Evolutionary conservation across 495 filamentous ascomycete genomes (phyloP), one percentile per base, ranked within the genome.

Genomic region (Xeromyces bisporus): DNA sequence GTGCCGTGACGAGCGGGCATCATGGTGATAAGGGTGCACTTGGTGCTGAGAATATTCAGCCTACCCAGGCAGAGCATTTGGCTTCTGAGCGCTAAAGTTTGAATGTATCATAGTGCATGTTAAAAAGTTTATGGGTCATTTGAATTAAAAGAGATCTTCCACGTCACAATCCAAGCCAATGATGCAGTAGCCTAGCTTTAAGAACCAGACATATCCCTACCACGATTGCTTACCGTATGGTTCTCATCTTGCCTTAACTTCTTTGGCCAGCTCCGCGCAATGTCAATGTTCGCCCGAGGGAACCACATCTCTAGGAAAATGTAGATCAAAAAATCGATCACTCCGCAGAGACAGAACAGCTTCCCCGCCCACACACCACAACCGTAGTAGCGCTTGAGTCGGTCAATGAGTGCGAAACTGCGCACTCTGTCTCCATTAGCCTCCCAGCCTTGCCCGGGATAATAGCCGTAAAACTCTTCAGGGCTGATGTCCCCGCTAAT

Each of bases 291-390:
- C 15, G 75, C 72, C 30, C 86, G 64, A 0, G 89, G 91, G 34
- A 75, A 86, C 58, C 72, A 78, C 55, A 91, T 69, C 51, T 96
- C 91, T 26, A 94, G 57, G 32, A 87, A 71, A 17, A 91, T 62
- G 38, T 79, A 92, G 29, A 97, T 61, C 37, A 97, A 48, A 42
- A 87, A 94, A 47, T 97, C 89, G 27, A 97, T 77, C 37, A 94
- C 74, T 10, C 87, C 86, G 37, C 85, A 94, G 2, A 97, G 55
- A 42, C 86, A 93, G 47, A 97, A 97, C 14, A 97, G 55, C 55
- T 97, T 97, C 6, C 89, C 89, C 7, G 89, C 89, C 89, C 89
- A 97, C 23, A 96, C 84, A n/a, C 89, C 89, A 45, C 89, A 97
- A n/a, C 89, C 89, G 46, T 96, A 97, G 45, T 97, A 96, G 15